Base-by-base conservation (phyloP, 345 rosid species). In the Bruguiera sexangula region DNA sequence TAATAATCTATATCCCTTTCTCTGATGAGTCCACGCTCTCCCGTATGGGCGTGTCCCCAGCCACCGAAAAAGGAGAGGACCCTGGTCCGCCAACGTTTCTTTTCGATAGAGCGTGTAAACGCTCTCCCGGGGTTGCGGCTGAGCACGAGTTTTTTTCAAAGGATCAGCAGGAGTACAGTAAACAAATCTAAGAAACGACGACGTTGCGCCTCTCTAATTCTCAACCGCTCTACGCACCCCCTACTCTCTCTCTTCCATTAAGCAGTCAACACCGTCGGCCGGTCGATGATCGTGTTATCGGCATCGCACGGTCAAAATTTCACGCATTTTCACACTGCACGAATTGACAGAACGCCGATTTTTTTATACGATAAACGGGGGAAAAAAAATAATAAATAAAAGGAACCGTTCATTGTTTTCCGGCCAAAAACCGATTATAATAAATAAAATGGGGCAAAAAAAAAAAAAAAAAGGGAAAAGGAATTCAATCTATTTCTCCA, bases 111-210 rank as follows among this genome's bases (percentile, higher is more conserved):
- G 3, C 36, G 75, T 72, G 75, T 0, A 8, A 0, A 72, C 75
- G 69, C 36, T 20, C 72, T 3, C 5, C 2, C 18, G 0, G 0
- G 0, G 2, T 0, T 0, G 22, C 58, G 5, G 1, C 26, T 16
- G 57, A 15, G 27, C 0, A 11, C 18, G 5, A 0, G 39, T 0
- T 20, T 27, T 39, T 29, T 43, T 39, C 32, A 54, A 62, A 31
- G 68, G 6, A 18, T 39, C 0, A 1, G 21, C 0, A 1, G 21
- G 21, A 6, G 13, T 11, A 56, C 63, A 56, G 69, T 13, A 29
- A 63, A 29, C 65, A 65, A 72, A 72, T 65, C 75, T 36, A 34
- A 7, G 37, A 34, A 34, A 34, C 37, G 37, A 34, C 37, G 37
- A 1, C 37, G 37, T 34, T 34, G 37, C 10, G 2, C 10, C 68